Evolutionary conservation across 192 early-diverging fungal species (phyloP).

Genomic region (Coemansia sp.): DNA sequence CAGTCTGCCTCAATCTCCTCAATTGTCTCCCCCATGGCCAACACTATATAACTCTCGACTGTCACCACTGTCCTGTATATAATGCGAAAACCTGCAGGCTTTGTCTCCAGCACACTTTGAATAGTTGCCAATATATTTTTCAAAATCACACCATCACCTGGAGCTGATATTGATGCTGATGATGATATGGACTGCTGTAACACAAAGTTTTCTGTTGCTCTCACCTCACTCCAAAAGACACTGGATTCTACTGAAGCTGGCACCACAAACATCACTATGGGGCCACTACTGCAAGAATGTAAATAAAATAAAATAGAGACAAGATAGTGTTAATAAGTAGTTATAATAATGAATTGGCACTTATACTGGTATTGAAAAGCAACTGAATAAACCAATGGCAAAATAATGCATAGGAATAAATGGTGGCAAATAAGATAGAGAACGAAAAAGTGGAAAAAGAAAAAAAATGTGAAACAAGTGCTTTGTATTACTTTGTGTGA

Average conservation of each 20-base stretch:
- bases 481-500: too few species aligned
- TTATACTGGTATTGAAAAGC: neutral
- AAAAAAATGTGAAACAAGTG: neutral
- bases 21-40: slow-evolving; percentile 79
- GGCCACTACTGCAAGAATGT: too few species aligned
- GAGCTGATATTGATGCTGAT: too few species aligned
- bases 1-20: slow-evolving; percentile 86
- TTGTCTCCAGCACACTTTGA: slow-evolving; percentile 93
- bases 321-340: too few species aligned
- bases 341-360: too few species aligned
- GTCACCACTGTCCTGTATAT: slow-evolving; percentile 62
- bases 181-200: slow-evolving; percentile 65
- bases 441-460: neutral
- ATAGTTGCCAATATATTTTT: slow-evolving; percentile 80
- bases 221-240: slow-evolving; percentile 67
- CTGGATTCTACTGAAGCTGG: slow-evolving; percentile 52
- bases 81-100: slow-evolving; percentile 88
- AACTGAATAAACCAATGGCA: too few species aligned
- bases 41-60: slow-evolving; percentile 63
- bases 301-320: too few species aligned
- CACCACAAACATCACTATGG: slow-evolving; percentile 45
- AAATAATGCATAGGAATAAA: too few species aligned
- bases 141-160: slow-evolving; percentile 56
- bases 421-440: too few species aligned
- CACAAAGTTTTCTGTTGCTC: slow-evolving; percentile 59